A percentile compares a stretch with the other conserved stretches of the same genome.
phyloP scores from a whole-genome alignment of 108 stramenopile genomes.

The Skeletonema grethae region DNA sequence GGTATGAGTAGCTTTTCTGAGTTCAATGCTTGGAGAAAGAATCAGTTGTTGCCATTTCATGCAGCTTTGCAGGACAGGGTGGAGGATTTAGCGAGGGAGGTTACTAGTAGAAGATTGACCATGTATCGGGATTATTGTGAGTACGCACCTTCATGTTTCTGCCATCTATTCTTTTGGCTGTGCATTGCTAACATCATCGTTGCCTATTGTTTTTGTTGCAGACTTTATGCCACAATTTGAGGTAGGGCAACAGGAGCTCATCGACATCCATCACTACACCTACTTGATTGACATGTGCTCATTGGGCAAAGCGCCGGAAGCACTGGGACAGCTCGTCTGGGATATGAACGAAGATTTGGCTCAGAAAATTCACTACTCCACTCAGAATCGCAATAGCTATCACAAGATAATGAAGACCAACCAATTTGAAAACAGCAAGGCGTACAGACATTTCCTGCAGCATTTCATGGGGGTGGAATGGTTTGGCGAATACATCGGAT shows the following conservation, averaged over 20 bases:
- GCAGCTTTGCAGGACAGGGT: slow-evolving; percentile 31
- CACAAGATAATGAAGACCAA: slow-evolving; percentile 48
- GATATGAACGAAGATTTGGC: slow-evolving; percentile 39
- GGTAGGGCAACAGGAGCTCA: slow-evolving; percentile 56
- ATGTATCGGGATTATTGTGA: slow-evolving; percentile 57
- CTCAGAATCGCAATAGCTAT: slow-evolving; percentile 44
- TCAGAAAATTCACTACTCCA: slow-evolving; percentile 49
- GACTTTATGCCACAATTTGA: slow-evolving; percentile 63
- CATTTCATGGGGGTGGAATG: slow-evolving; percentile 46
- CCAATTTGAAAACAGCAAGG: slow-evolving; percentile 28
- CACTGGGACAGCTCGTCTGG: slow-evolving; percentile 33
- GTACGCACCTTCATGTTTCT: background rate
- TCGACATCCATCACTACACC: slow-evolving; percentile 56
- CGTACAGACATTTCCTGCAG: slow-evolving; percentile 37
- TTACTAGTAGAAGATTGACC: slow-evolving; percentile 17
- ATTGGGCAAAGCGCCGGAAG: slow-evolving; percentile 27
- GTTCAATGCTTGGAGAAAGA: slow-evolving; percentile 61
- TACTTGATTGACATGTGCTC: slow-evolving; percentile 56
- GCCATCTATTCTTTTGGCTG: background rate
- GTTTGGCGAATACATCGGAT: slow-evolving; percentile 46
- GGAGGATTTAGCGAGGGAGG: slow-evolving; percentile 23
- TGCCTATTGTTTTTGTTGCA: background rate
- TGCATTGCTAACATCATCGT: background rate
- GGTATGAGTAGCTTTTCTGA: slow-evolving; percentile 41
- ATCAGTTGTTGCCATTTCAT: slow-evolving; percentile 55